Evolutionary conservation across 1,284 basidiomycete genomes (phyloP), one percentile per base, ranked within the genome.

Genomic region (Apiotrichum brassicae): DNA sequence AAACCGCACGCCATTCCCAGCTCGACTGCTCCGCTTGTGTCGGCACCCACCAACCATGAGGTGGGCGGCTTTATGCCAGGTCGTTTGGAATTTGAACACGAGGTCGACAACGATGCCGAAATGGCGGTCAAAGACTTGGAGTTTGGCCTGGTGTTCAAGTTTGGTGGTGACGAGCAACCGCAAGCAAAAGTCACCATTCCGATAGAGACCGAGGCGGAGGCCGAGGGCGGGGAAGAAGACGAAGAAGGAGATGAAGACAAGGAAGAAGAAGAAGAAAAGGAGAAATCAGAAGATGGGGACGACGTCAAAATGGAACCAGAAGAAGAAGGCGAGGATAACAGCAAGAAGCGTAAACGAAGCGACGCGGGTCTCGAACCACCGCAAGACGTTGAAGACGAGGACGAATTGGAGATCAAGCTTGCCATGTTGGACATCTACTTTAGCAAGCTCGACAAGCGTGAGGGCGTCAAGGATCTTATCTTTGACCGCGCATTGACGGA

Each of bases 101-200:
- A 98, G 73, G 76, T 91, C 18, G 94, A 97, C 67, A 93, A 95
- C 67, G 92, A 97, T 32, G 94, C 94, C 0, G 94, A 98, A 67
- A 85, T 93, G 64, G 75, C 91, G 2, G 86, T 97, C 59, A 98
- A 97, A 74, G 92, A 98, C 66, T 79, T 98, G 59, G 93, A 97
- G 68, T 97, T 97, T 63, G 94, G 91, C 3, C 76, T 89, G 11
- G 89, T 91, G 51, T 78, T 82, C 33, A 79, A 84, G 40, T 95
- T 82, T 68, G 92, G 88, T 4, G 94, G 94, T 1, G 89, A 87
- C 62, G 77, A 84, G 37, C 78, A 81, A 65, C 87, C 88, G 37
- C 77, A 79, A 51, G 72, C 75, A 12, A 67, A 66, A 13, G 53
- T 68, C 20, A 64, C 64, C 3, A 38, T 43, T 19, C 57, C 63